Conservation (phyloP, 2,329 filamentous ascomycete genomes). For the Zalaria sp. region DNA sequence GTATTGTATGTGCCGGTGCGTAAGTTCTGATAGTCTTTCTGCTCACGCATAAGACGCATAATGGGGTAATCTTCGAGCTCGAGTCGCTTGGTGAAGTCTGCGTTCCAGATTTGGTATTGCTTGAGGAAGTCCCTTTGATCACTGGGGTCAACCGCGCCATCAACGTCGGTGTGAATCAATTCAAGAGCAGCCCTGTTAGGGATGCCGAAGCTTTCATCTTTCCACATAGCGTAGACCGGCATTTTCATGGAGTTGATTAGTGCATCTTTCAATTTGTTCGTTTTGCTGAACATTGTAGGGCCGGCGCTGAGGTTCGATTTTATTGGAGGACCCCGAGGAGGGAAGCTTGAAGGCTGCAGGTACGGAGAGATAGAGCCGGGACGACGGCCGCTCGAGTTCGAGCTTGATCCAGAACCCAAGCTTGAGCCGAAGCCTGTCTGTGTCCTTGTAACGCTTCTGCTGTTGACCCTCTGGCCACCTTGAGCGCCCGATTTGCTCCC, state of each 20-base stretch:
- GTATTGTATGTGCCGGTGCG: slow-evolving; percentile 51
- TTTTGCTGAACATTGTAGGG: slow-evolving; percentile 57
- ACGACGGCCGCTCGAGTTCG: slow-evolving; percentile 12
- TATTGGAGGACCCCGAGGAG: slow-evolving; percentile 51
- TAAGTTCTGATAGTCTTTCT: slow-evolving; percentile 42
- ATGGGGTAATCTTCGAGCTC: slow-evolving; percentile 52
- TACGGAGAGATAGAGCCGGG: neutral
- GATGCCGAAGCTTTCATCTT: slow-evolving; percentile 59
- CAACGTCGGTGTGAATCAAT: slow-evolving; percentile 20
- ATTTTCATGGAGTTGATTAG: slow-evolving; percentile 61
- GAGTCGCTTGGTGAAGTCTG: slow-evolving; percentile 49
- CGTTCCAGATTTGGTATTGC: slow-evolving; percentile 48
- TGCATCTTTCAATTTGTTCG: slow-evolving; percentile 62
- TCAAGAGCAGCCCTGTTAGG: slow-evolving; percentile 51
- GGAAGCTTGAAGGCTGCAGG: slow-evolving; percentile 41
- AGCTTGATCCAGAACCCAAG: slow-evolving; percentile 25
- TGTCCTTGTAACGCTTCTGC: slow-evolving; percentile 27
- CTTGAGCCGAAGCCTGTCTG: slow-evolving; percentile 20
- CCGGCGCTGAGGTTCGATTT: slow-evolving; percentile 39
- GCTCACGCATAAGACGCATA: slow-evolving; percentile 46
- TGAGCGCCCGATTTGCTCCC: neutral
- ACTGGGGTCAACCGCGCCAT: slow-evolving; percentile 21
- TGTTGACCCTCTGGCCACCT: slow-evolving; percentile 6
- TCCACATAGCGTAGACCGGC: slow-evolving; percentile 69
- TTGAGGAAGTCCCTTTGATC: slow-evolving; percentile 38